Evolutionary conservation across 75 land plant genomes (phyloP).

Genomic region (Pinus tabuliformis): DNA sequence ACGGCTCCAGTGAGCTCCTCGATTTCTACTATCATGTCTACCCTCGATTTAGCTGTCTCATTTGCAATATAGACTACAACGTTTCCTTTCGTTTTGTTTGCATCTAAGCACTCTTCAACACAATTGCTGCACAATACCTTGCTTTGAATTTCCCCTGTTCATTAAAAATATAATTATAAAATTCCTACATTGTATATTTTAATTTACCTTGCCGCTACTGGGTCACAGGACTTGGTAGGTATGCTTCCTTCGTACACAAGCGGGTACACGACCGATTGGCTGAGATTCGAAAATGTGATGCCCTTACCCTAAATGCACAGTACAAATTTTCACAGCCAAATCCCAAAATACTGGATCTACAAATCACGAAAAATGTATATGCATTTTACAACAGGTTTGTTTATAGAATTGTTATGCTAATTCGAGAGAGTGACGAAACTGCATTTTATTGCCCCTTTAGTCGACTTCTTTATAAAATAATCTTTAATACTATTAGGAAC

Average conservation of each 20-base stretch:
- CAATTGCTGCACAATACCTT: conserved; percentile 38
- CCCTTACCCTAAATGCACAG: not conserved
- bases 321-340: no score
- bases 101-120: conserved; percentile 27
- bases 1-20: conserved; percentile 39
- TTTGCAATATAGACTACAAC: conserved; percentile 52
- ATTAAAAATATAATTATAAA: no score
- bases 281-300: conserved; percentile 29
- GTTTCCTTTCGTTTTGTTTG: conserved; percentile 49
- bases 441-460: no score
- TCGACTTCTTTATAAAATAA: no score
- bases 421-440: no score
- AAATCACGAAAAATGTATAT: no score
- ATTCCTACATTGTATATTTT: no score
- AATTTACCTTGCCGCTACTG: conserved; percentile 32
- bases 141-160: no score
- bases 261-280: conserved; percentile 28
- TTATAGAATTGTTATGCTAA: no score
- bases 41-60: not conserved
- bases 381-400: no score
- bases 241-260: conserved; percentile 31
- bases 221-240: conserved; percentile 5
- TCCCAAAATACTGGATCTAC: no score
- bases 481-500: not conserved
- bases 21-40: conserved; percentile 20